phyloP scores from a whole-genome alignment of 208 protist species.

The Crithidia bombi region DNA sequence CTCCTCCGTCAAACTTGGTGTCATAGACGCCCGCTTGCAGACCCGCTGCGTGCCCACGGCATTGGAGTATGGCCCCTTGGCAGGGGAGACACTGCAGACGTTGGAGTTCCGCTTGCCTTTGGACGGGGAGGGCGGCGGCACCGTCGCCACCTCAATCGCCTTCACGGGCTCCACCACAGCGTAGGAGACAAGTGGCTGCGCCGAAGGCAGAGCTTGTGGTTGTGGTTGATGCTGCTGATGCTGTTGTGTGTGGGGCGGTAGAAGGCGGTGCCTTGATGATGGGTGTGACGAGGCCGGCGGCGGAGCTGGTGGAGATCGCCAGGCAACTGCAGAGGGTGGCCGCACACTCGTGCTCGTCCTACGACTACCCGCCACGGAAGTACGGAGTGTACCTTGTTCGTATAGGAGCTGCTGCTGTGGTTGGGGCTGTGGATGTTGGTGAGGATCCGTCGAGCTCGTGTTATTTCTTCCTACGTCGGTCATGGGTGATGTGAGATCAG shows the following conservation, averaged over 20 bases:
- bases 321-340: neutral
- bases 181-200: neutral
- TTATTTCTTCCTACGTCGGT: neutral
- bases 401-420: too few species aligned
- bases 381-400: neutral
- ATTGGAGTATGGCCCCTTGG: too few species aligned
- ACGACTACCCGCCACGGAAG: neutral
- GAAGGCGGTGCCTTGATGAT: neutral
- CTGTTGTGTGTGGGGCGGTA: neutral
- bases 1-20: neutral
- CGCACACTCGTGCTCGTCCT: neutral
- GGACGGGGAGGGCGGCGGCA: neutral
- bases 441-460: neutral
- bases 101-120: neutral
- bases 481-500: neutral
- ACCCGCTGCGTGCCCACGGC: too few species aligned
- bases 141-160: neutral
- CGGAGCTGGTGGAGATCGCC: slow-evolving; percentile 8
- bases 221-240: neutral
- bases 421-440: too few species aligned
- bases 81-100: neutral
- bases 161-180: neutral
- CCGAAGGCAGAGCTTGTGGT: neutral
- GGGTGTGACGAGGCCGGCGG: neutral
- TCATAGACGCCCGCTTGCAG: neutral